Evolutionary conservation across 2,329 filamentous ascomycete genomes (phyloP), one percentile per base, ranked within the genome.

Genomic region (Scorias spongiosa): DNA sequence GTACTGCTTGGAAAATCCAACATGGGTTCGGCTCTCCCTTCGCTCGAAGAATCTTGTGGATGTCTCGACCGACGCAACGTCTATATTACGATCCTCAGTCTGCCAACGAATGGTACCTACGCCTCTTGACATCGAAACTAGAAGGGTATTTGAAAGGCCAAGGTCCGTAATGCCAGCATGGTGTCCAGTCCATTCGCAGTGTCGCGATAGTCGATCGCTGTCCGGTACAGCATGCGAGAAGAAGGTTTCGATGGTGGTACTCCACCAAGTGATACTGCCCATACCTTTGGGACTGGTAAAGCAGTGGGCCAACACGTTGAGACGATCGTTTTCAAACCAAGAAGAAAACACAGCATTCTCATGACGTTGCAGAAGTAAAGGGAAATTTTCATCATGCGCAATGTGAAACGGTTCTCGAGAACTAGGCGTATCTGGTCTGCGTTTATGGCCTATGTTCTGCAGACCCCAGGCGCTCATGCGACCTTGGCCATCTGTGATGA

Each of bases 381-480:
- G 42, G 45, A 80, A 51, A 2, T 72, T 72, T 54, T 84, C 76
- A 20, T 88, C 75, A 55, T 93, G 84, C 1, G 85, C 78, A 52
- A 95, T 80, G 56, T 86, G 91, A 66, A 91, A 93, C n/a, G 89
- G 75, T 48, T 80, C 78, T 26, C 77, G 71, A 3, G 74, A 43
- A 7, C 46, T 29, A 29, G 53, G 51, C 28, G 49, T 54, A 10
- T 50, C 51, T 14, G 49, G 47, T 51, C 75, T 76, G 29, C 71
- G 68, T 56, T 80, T 85, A 53, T 76, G 79, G 30, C 82, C 81
- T 15, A 93, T 75, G 56, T 89, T 88, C 60, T 96, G 88, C 44
- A 98, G 66, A 0, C 86, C 89, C 84, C 89, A 95, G 0, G 85
- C 86, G 36, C 84, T 87, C 81, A 96, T 85, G 51, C 80, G 79